Conservation (phyloP, 805 yeast genomes). For the Metschnikowia picachoensis region DNA sequence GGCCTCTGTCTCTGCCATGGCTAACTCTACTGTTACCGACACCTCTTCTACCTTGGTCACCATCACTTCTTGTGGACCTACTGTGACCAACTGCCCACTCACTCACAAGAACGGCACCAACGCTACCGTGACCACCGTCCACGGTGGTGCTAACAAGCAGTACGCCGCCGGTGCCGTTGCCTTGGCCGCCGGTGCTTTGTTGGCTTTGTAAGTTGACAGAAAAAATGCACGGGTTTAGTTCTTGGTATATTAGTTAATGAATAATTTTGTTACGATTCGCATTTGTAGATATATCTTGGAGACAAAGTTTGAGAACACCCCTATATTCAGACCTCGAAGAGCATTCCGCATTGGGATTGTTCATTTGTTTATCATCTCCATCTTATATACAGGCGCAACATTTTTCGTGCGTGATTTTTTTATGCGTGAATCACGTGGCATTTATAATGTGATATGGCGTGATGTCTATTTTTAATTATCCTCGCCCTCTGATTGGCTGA, state of each 20-base stretch:
- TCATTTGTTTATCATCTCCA: too few relatives aligned
- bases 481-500: too few relatives aligned
- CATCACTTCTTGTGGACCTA: constrained; percentile 20
- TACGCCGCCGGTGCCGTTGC: constrained; percentile 29
- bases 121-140: constrained; percentile 17
- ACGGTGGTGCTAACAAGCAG: constrained; percentile 21
- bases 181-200: constrained; percentile 25
- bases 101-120: constrained; percentile 9
- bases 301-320: too few relatives aligned
- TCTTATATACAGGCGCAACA: too few relatives aligned
- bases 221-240: constrained; percentile 7
- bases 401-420: too few relatives aligned
- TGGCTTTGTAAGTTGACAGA: constrained; percentile 26
- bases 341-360: too few relatives aligned
- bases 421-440: too few relatives aligned
- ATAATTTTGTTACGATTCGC: constrained; percentile 3
- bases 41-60: constrained; percentile 18
- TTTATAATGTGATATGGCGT: too few relatives aligned
- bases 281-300: too few relatives aligned
- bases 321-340: too few relatives aligned
- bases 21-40: constrained; percentile 15
- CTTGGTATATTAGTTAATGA: constrained; percentile 14
- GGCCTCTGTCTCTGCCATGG: constrained; percentile 17
- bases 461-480: too few relatives aligned
- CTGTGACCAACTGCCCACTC: constrained; percentile 20